Conservation (phyloP, 495 filamentous ascomycete genomes). For the Lasiosphaeris hirsuta region DNA sequence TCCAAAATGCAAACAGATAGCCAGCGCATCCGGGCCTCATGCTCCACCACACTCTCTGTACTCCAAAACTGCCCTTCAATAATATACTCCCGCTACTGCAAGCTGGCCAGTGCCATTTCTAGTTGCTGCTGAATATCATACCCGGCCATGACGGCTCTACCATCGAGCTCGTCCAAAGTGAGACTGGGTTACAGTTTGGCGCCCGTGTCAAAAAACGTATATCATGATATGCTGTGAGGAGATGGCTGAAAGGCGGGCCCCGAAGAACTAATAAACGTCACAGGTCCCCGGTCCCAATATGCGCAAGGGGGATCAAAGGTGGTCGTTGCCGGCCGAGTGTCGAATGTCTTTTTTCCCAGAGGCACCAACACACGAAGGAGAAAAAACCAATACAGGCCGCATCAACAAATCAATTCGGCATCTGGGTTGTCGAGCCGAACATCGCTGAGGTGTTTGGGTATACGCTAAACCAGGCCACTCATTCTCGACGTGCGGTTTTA, state of each 20-base stretch:
- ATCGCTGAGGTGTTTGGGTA: slow-evolving; percentile 14
- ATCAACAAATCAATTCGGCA: slow-evolving; percentile 8
- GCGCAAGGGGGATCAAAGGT: slow-evolving; percentile 34
- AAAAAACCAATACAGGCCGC: slow-evolving; percentile 5
- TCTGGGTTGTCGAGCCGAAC: slow-evolving; percentile 19
- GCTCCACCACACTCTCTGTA: background rate
- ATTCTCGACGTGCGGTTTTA: slow-evolving; percentile 20
- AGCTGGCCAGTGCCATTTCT: slow-evolving; percentile 15
- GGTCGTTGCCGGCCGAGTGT: slow-evolving; percentile 46
- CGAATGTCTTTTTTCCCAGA: slow-evolving; percentile 36
- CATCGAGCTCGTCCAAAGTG: background rate
- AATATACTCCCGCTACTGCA: background rate
- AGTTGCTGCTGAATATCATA: background rate
- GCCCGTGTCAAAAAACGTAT: slow-evolving; percentile 1
- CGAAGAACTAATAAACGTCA: slow-evolving; percentile 16
- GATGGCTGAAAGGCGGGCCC: background rate
- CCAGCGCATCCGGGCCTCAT: background rate
- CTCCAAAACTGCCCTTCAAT: background rate
- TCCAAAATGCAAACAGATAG: slow-evolving; percentile 1
- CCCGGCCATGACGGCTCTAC: background rate
- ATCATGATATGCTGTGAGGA: slow-evolving; percentile 6
- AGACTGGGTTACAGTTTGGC: background rate
- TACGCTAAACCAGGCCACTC: slow-evolving; percentile 16
- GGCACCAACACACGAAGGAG: slow-evolving; percentile 9
- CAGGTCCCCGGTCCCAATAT: slow-evolving; percentile 16